Evolutionary conservation across 2,329 filamentous ascomycete species (phyloP).

Genomic region (Ophiostoma sp.): DNA sequence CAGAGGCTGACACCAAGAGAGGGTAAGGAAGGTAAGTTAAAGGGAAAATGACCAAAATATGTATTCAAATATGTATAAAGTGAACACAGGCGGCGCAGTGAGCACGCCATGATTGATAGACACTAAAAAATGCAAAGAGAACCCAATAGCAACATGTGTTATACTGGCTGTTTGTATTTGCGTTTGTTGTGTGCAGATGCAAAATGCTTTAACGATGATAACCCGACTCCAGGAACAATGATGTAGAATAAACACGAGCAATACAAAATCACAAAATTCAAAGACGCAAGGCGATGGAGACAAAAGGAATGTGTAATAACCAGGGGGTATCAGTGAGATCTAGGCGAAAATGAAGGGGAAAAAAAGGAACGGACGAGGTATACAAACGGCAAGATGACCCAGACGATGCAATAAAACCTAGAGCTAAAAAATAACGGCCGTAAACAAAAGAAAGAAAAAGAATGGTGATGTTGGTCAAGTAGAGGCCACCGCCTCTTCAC

Average conservation of each 20-base stretch:
- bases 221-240: background rate
- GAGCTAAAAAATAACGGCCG: background rate
- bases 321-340: conserved; percentile 22
- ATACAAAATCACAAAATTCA: background rate
- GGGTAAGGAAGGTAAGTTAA: too few relatives aligned
- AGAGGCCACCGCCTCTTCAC: background rate
- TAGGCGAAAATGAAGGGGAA: background rate
- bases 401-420: background rate
- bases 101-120: background rate
- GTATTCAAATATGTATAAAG: background rate
- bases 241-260: background rate
- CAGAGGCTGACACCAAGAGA: background rate
- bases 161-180: background rate
- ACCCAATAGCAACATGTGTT: background rate
- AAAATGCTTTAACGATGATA: background rate
- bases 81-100: background rate
- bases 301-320: background rate
- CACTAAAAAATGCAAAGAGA: background rate
- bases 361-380: background rate
- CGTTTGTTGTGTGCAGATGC: background rate
- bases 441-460: background rate
- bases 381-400: background rate
- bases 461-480: background rate
- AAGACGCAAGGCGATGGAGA: background rate
- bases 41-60: background rate